These are phyloP conservation scores for Penicillium sp. DNA, from an alignment of 2,329 filamentous ascomycete genomes.

Conservation along the genomic window DNA sequence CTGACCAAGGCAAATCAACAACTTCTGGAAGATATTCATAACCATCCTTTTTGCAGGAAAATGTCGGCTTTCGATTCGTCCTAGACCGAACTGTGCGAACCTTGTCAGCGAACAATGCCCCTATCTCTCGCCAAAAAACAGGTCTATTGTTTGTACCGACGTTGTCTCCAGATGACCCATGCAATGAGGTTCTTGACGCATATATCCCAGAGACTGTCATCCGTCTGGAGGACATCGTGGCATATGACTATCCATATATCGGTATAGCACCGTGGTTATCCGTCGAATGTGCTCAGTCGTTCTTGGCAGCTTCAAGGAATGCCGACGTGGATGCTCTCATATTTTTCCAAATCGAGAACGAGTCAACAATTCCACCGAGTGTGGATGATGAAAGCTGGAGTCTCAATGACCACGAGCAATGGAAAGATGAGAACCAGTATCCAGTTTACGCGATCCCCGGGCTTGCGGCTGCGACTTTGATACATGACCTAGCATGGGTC, in stretches of 20 bases:
- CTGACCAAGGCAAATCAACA: too few species aligned
- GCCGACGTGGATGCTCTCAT: slow-evolving; percentile 56
- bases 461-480: slow-evolving; percentile 58
- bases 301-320: slow-evolving; percentile 58
- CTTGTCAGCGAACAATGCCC: slow-evolving; percentile 62
- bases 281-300: slow-evolving; percentile 64
- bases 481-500: slow-evolving; percentile 67
- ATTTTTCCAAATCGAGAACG: slow-evolving; percentile 47
- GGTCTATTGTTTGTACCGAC: slow-evolving; percentile 84
- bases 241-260: slow-evolving; percentile 64
- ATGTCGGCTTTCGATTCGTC: slow-evolving; percentile 31
- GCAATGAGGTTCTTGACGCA: slow-evolving; percentile 56
- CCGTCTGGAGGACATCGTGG: slow-evolving; percentile 60
- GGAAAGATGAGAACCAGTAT: slow-evolving; percentile 65
- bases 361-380: slow-evolving; percentile 57
- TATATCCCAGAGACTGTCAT: slow-evolving; percentile 72
- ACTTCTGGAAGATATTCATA: too few species aligned
- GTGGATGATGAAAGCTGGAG: slow-evolving; percentile 62
- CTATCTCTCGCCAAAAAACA: slow-evolving; percentile 57
- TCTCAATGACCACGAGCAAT: slow-evolving; percentile 62
- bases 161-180: slow-evolving; percentile 54
- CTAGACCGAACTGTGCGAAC: slow-evolving; percentile 61
- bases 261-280: slow-evolving; percentile 84
- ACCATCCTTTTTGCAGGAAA: slow-evolving; percentile 19
- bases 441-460: slow-evolving; percentile 80